Base-by-base conservation (phyloP, 305 asterid genomes). In the Fraxinus latifolia region DNA sequence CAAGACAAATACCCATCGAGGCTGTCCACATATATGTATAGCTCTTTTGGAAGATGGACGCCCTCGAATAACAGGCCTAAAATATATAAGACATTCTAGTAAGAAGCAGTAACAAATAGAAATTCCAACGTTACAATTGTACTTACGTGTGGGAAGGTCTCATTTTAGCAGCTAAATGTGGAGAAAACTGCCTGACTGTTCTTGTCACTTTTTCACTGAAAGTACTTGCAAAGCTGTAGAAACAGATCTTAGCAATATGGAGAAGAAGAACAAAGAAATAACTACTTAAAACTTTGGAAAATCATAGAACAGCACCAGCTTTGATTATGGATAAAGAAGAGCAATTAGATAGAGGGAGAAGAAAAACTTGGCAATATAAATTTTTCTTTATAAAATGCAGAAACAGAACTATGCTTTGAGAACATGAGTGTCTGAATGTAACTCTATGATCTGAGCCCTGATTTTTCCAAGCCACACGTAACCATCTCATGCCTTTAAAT, bases 161-260 rank as follows among this genome's bases (percentile, higher is more conserved):
- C 98, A 95, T 95, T 90, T 95, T 95, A 87, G 98, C 98, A 82
- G 99, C 98, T 76, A 94, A 85, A 87, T 92, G 99, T 39, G 99
- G 98, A 86, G 99, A 95, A 87, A 94, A 90, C 89, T 91, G 97
- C 62, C 98, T 87, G 77, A 94, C 93, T 72, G 94, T 89, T 94
- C 98, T 92, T 12, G 99, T 92, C 58, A 92, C 93, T 83, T 95
- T 95, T 86, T 95, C 99, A 90, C 90, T 95, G 85, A 93, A 95
- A 74, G 98, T 91, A 80, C 94, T 97, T 85, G 97, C 98, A 88
- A 95, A 95, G 88, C 99, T 95, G 90, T 82, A 88, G 32, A 85
- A 76, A 83, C 77, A 86, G 68, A 67, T 78, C 83, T 71, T 73
- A 85, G 84, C 78, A 70, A 81, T 76, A 83, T 78, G 73, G 23